Evolutionary conservation across 2,329 filamentous ascomycete species (phyloP).

Genomic region (Juglanconis sp.): DNA sequence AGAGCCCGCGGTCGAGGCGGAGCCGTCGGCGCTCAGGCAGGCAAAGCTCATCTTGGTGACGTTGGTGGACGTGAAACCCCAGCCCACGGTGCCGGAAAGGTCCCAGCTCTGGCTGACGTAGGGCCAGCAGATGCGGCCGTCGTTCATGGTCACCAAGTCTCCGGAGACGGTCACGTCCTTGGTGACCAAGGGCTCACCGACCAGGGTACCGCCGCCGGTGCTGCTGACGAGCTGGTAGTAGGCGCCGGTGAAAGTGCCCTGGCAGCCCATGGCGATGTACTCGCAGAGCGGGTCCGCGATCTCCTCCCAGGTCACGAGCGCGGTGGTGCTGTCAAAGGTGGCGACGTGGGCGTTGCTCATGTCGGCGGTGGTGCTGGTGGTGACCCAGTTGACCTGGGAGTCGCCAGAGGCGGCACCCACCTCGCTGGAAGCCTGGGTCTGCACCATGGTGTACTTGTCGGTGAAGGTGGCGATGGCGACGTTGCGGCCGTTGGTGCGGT

Average conservation of each 20-base stretch:
- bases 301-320: conserved; percentile 60
- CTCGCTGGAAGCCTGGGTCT: conserved; percentile 50
- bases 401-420: conserved; percentile 53
- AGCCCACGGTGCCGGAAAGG: conserved; percentile 24
- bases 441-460: conserved; percentile 55
- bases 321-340: conserved; percentile 47
- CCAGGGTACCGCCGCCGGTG: conserved; percentile 47
- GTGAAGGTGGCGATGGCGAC: conserved; percentile 55
- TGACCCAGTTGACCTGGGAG: conserved; percentile 53
- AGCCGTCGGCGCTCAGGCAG: conserved; percentile 32
- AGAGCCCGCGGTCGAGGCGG: not conserved
- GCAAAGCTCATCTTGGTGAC: conserved; percentile 51
- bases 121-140: conserved; percentile 59
- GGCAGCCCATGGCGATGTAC: conserved; percentile 57
- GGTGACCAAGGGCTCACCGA: conserved; percentile 48
- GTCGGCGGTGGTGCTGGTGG: conserved; percentile 46
- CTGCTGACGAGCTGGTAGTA: conserved; percentile 56
- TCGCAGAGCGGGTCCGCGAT: conserved; percentile 53
- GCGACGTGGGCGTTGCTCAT: conserved; percentile 58
- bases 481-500: conserved; percentile 57
- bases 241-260: conserved; percentile 55
- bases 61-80: conserved; percentile 27
- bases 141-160: conserved; percentile 59
- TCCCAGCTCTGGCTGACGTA: conserved; percentile 56
- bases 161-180: conserved; percentile 57